These are phyloP conservation scores for Blastobotrys peoriensis DNA, from an alignment of 805 yeast species.

Conservation along the genomic window DNA sequence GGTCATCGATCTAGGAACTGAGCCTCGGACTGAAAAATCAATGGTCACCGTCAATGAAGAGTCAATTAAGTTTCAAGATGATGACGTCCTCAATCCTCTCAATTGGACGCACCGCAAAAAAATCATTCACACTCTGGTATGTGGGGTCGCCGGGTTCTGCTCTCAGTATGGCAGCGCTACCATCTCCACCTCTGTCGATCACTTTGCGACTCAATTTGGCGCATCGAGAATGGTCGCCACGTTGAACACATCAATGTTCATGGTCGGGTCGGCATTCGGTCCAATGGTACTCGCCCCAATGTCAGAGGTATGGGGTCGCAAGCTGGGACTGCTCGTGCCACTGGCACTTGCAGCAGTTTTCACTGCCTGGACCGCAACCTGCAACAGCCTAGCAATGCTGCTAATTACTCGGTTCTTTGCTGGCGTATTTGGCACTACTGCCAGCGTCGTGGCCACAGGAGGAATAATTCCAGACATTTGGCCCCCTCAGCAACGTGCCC, in stretches of 20 bases:
- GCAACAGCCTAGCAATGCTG: constrained; percentile 45
- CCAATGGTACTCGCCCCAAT: constrained; percentile 17
- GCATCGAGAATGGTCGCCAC: constrained; percentile 7
- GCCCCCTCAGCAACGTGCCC: constrained; percentile 45
- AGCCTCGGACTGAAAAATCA: too few species aligned
- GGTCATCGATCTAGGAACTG: too few species aligned
- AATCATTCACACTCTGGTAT: too few species aligned
- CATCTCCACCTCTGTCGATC: constrained; percentile 5
- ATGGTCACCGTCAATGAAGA: too few species aligned
- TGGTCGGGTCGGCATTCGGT: constrained; percentile 27
- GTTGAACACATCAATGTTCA: constrained; percentile 24
- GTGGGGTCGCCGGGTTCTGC: too few species aligned
- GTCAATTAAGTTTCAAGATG: too few species aligned
- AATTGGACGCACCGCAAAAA: too few species aligned
- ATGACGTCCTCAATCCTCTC: too few species aligned
- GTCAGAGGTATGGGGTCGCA: constrained; percentile 11
- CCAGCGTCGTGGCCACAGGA: constrained; percentile 55
- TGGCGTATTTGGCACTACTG: constrained; percentile 56
- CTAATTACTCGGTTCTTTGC: constrained; percentile 50
- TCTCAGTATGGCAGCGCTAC: too few species aligned
- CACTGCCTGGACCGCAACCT: constrained; percentile 45
- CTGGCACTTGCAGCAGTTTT: constrained; percentile 36
- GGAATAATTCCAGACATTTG: constrained; percentile 56
- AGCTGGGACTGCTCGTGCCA: constrained; percentile 33
- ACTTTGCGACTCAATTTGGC: constrained; percentile 5